Conservation (phyloP, 345 rosid species). For the Cardamine occulta region DNA sequence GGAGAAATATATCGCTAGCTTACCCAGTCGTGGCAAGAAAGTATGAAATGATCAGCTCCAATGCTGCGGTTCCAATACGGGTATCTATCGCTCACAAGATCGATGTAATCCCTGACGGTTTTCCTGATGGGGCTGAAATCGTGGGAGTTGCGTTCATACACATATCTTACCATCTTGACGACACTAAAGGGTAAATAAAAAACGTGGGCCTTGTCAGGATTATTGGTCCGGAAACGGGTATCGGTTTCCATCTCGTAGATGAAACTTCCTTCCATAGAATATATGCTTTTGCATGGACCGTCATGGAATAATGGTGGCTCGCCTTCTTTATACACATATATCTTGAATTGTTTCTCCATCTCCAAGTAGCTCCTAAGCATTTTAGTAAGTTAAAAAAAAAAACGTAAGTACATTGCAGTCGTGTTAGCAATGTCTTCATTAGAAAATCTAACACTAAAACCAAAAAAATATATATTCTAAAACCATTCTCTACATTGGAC, state of each 20-base stretch:
- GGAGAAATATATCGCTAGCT: not conserved
- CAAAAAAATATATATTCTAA: too few species aligned
- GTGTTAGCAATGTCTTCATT: not conserved
- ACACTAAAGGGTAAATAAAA: conserved; percentile 85
- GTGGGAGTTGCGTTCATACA: conserved; percentile 65
- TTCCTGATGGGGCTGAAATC: conserved; percentile 69
- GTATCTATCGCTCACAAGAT: conserved; percentile 58
- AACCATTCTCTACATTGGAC: not conserved
- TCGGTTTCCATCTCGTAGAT: conserved; percentile 57
- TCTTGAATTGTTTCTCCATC: conserved; percentile 83
- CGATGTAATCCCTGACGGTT: conserved; percentile 68
- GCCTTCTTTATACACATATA: conserved; percentile 80
- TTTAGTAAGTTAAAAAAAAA: not conserved
- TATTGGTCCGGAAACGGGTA: conserved; percentile 52
- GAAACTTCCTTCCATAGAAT: conserved; percentile 89
- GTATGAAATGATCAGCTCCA: conserved; percentile 86
- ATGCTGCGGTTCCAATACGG: conserved; percentile 85
- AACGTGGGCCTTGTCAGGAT: conserved; percentile 73
- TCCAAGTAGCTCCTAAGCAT: conserved; percentile 78
- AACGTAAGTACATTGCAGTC: not conserved
- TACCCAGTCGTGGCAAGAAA: conserved; percentile 96
- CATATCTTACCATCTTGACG: conserved; percentile 74
- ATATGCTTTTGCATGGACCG: conserved; percentile 94
- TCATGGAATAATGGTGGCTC: conserved; percentile 85
- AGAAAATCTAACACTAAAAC: not conserved